Evolutionary conservation across 495 filamentous ascomycete genomes (phyloP), one percentile per base, ranked within the genome.

Genomic region (Penicillium arizonense): DNA sequence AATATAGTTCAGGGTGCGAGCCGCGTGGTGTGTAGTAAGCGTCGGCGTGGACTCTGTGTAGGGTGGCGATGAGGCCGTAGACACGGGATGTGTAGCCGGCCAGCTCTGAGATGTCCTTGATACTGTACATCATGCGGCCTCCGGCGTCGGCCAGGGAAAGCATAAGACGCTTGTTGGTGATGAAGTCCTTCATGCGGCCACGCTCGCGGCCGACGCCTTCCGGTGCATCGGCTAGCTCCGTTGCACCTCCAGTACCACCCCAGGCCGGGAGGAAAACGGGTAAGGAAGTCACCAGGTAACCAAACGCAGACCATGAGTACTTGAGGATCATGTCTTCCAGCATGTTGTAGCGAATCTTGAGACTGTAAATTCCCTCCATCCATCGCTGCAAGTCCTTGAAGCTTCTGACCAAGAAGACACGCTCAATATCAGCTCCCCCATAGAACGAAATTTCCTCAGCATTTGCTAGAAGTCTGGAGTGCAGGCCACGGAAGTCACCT

Each of bases 391-490:
- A 77, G 24, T 92, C 89, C 66, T 85, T 88, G 76, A 96, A 99
- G 56, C 92, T 92, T 59, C 83, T 83, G 54, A 94, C 87, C 10
- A 99, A 76, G 68, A 96, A 94, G 2, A 83, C 79, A 64, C 89
- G 91, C 69, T 99, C 95, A 74, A 91, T 96, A 54, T 91, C 88
- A 10, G 92, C 88, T 44, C 95, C 95, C 26, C 90, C 90, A 61
- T 99, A 99, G 68, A 99, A 99, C 6, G 95, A 94, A n/a, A 99
- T 85, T 65, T 99, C 95, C 72, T 99, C 95, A 20, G 95, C 93
- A 67, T 99, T 99, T 24, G 92, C 91, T 51, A 99, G 90, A 1
- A 99, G 77, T 34, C 95, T 82, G 10, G 93, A 85, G 70, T 99
- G 95, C 4, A 97, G 69, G 7, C 87, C 85, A 53, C 94, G 80